phyloP scores from a whole-genome alignment of 1,139 yeast genomes.

The Geotrichum reessii region DNA sequence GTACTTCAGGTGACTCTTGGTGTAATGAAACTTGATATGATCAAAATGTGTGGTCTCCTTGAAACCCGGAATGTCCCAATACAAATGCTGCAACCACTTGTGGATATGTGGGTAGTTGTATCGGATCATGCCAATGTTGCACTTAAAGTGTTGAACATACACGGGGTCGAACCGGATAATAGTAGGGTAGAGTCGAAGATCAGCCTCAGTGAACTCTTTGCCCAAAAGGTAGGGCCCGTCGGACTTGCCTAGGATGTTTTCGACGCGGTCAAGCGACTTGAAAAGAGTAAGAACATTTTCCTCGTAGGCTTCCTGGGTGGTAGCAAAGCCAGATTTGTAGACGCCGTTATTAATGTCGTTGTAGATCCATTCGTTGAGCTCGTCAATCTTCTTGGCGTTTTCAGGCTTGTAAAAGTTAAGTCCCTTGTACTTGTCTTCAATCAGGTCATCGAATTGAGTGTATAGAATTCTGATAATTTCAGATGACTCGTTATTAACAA shows the following conservation, averaged over 20 bases:
- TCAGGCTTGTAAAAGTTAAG: slow-evolving; percentile 61
- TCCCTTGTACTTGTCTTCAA: slow-evolving; percentile 45
- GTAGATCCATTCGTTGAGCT: slow-evolving; percentile 77
- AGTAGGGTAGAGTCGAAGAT: slow-evolving; percentile 76
- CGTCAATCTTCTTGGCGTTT: slow-evolving; percentile 58
- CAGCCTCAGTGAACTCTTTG: slow-evolving; percentile 77
- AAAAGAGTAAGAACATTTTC: slow-evolving; percentile 62
- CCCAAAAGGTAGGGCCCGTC: slow-evolving; percentile 48
- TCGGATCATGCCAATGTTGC: slow-evolving; percentile 79
- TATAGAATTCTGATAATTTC: slow-evolving; percentile 83
- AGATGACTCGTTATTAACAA: slow-evolving; percentile 85
- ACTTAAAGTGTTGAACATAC: slow-evolving; percentile 90
- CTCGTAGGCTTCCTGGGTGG: slow-evolving; percentile 77
- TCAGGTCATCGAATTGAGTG: slow-evolving; percentile 54
- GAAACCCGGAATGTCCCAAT: slow-evolving; percentile 79
- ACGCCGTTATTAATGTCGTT: slow-evolving; percentile 89
- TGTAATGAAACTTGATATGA: slow-evolving; percentile 86
- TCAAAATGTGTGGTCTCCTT: slow-evolving; percentile 59
- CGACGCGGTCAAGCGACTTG: slow-evolving; percentile 68
- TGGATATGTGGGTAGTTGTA: slow-evolving; percentile 72
- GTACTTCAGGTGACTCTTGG: slow-evolving; percentile 53
- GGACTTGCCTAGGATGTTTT: slow-evolving; percentile 52
- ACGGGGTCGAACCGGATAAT: slow-evolving; percentile 85
- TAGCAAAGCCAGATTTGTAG: slow-evolving; percentile 88
- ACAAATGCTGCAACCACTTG: slow-evolving; percentile 74